These are phyloP conservation scores for Hygrocybe punicea DNA, from an alignment of 768 basidiomycete genomes.

Conservation along the genomic window DNA sequence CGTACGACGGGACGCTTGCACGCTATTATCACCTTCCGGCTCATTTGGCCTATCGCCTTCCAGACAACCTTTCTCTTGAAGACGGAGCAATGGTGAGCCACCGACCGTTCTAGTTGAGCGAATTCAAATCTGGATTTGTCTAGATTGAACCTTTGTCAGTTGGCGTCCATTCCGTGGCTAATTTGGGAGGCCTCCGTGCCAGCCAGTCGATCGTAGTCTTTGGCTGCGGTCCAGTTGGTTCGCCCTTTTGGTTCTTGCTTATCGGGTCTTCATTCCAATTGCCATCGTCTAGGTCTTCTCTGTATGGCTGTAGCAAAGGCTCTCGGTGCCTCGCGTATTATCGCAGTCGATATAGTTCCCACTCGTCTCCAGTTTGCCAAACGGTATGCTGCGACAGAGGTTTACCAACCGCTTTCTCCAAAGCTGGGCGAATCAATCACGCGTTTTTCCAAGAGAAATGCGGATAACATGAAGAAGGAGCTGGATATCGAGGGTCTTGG, in stretches of 20 bases:
- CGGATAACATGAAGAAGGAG: conserved; percentile 57
- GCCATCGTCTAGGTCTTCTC: conserved; percentile 61
- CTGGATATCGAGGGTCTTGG: conserved; percentile 74
- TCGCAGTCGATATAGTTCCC: conserved; percentile 79
- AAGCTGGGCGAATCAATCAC: conserved; percentile 62
- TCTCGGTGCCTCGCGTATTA: conserved; percentile 76
- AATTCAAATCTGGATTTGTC: no score
- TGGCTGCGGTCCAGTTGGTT: conserved; percentile 84
- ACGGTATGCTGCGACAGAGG: conserved; percentile 76
- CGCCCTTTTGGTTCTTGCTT: conserved; percentile 17
- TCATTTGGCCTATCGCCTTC: conserved; percentile 80
- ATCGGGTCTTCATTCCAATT: background rate
- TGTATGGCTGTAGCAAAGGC: conserved; percentile 97
- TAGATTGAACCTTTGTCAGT: conserved; percentile 95
- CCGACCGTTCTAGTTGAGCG: background rate
- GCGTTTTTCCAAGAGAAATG: conserved; percentile 71
- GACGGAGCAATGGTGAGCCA: conserved; percentile 85
- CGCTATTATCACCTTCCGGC: conserved; percentile 85
- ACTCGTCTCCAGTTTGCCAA: conserved; percentile 84
- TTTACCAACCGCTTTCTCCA: conserved; percentile 59
- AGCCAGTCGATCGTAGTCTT: conserved; percentile 79
- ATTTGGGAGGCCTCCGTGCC: conserved; percentile 66
- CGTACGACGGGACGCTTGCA: conserved; percentile 84
- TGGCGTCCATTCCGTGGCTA: conserved; percentile 82
- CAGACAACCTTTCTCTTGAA: conserved; percentile 80